Conservation (phyloP, 2,329 filamentous ascomycete genomes). For the Ophiostoma piceae region DNA sequence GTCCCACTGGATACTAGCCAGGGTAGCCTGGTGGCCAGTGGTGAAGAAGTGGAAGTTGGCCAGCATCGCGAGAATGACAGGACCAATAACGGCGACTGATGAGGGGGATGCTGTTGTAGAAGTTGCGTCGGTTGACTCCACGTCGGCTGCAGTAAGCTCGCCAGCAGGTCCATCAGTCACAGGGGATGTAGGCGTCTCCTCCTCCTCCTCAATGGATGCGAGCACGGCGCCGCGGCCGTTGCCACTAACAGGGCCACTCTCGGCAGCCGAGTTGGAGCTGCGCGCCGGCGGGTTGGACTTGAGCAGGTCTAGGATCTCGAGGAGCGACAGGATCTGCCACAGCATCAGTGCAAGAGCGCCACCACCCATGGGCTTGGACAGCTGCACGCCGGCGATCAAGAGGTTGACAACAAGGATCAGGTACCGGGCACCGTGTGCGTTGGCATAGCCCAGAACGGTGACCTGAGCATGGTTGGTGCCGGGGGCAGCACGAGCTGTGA, state of each 20-base stretch:
- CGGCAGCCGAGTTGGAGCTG: neutral
- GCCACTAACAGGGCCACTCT: neutral
- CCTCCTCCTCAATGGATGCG: constrained; percentile 21
- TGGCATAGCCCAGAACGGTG: constrained; percentile 83
- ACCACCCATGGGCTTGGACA: constrained; percentile 92
- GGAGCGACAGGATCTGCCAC: constrained; percentile 82
- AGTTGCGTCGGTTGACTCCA: constrained; percentile 34
- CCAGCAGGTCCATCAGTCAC: neutral
- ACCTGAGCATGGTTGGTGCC: constrained; percentile 50
- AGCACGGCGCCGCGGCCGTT: constrained; percentile 17
- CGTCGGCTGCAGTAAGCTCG: constrained; percentile 48
- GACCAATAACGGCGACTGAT: constrained; percentile 63
- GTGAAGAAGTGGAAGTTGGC: constrained; percentile 97
- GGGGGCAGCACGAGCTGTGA: constrained; percentile 50
- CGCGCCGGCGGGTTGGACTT: constrained; percentile 38
- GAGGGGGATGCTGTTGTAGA: constrained; percentile 57
- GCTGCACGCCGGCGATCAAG: constrained; percentile 66
- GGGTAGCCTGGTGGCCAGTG: constrained; percentile 87
- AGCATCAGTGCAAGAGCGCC: constrained; percentile 76
- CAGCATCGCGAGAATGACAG: constrained; percentile 77
- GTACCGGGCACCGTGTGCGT: constrained; percentile 87
- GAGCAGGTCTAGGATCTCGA: constrained; percentile 59
- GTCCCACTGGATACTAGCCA: constrained; percentile 93
- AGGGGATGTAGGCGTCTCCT: constrained; percentile 33
- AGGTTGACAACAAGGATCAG: constrained; percentile 77